phyloP scores from a whole-genome alignment of 2,329 filamentous ascomycete genomes.

The Paecilomyces fulvus region DNA sequence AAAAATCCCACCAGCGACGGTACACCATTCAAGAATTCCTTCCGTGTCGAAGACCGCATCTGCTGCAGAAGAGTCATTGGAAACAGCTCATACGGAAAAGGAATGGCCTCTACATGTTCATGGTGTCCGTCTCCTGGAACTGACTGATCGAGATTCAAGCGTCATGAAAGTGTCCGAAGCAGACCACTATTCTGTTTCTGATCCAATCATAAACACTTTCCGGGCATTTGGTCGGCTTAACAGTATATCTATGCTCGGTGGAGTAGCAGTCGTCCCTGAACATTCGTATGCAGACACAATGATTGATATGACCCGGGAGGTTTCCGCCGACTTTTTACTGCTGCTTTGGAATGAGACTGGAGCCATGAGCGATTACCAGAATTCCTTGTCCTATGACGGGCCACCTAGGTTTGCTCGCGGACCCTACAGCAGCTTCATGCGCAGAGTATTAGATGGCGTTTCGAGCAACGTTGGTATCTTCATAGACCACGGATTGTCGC shows the following conservation, averaged over 20 bases:
- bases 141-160: constrained; percentile 86
- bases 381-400: constrained; percentile 43
- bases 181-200: constrained; percentile 62
- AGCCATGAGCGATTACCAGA: constrained; percentile 58
- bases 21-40: constrained; percentile 23
- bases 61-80: constrained; percentile 14
- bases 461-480: constrained; percentile 67
- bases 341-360: constrained; percentile 87
- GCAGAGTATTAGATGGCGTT: constrained; percentile 54
- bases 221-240: constrained; percentile 78
- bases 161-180: constrained; percentile 89
- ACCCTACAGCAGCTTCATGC: constrained; percentile 66
- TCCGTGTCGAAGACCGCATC: constrained; percentile 9
- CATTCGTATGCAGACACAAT: constrained; percentile 72
- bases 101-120: constrained; percentile 58
- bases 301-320: constrained; percentile 59
- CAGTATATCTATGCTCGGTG: constrained; percentile 73
- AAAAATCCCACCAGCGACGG: constrained; percentile 20
- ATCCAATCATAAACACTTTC: constrained; percentile 88
- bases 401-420: constrained; percentile 50
- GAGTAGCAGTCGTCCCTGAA: constrained; percentile 70
- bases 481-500: constrained; percentile 59
- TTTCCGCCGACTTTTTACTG: constrained; percentile 64
- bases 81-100: constrained; percentile 10
- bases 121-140: constrained; percentile 74